A percentile compares a stretch with the other conserved stretches of the same genome.
phyloP scores from a whole-genome alignment of 768 basidiomycete genomes.

The Pleurotus tuber-regium region DNA sequence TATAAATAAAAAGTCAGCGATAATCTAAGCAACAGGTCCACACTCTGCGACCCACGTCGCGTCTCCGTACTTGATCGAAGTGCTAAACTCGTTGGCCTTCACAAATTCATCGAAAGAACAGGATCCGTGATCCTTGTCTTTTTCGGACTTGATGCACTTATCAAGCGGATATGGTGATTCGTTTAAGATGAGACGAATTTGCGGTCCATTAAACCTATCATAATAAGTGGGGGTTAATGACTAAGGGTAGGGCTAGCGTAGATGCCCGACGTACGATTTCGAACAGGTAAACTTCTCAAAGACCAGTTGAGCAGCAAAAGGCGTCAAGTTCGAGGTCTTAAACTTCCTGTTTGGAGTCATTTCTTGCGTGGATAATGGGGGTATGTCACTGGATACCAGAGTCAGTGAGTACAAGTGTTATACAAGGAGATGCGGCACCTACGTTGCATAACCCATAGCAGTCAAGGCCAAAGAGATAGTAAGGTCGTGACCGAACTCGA shows the following conservation, averaged over 20 bases:
- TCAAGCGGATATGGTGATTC: conserved; percentile 35
- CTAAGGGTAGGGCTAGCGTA: background rate
- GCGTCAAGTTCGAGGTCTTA: conserved; percentile 36
- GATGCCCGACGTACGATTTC: conserved; percentile 23
- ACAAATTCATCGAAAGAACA: conserved; percentile 36
- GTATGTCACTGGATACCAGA: conserved; percentile 26
- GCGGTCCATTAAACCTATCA: conserved; percentile 29
- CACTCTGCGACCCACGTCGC: conserved; percentile 34
- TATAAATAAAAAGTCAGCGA: no score
- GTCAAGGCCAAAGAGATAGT: conserved; percentile 36
- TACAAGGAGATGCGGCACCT: conserved; percentile 13
- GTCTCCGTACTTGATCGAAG: conserved; percentile 25
- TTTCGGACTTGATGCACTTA: conserved; percentile 25
- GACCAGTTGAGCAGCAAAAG: conserved; percentile 41
- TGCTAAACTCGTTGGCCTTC: conserved; percentile 23
- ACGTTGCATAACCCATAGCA: conserved; percentile 36
- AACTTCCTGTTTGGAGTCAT: conserved; percentile 28
- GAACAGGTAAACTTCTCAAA: conserved; percentile 41
- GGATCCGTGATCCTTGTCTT: conserved; percentile 30
- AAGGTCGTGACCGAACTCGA: conserved; percentile 43
- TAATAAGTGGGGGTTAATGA: no score
- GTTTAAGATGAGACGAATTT: conserved; percentile 41
- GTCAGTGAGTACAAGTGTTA: background rate
- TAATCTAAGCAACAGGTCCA: conserved; percentile 13
- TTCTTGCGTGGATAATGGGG: conserved; percentile 25